These are phyloP conservation scores for Neofusicoccum sp. DNA, from an alignment of 2,329 filamentous ascomycete species.

Conservation along the genomic window DNA sequence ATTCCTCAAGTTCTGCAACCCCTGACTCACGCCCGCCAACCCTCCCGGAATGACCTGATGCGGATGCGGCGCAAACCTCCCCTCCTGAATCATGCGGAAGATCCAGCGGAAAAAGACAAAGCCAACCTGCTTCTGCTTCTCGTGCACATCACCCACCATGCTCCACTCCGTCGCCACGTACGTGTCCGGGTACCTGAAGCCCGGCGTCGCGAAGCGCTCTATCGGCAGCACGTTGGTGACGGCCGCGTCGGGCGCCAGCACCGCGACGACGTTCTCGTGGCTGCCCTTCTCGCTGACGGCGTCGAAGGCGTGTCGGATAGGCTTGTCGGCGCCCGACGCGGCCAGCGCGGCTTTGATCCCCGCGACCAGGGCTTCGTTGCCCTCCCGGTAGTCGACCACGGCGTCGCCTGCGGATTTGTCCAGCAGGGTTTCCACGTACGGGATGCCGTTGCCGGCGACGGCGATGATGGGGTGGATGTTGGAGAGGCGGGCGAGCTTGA, in stretches of 20 bases:
- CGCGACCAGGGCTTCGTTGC: constrained; percentile 51
- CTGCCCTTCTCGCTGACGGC: constrained; percentile 56
- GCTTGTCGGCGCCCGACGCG: constrained; percentile 28
- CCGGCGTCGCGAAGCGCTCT: constrained; percentile 15
- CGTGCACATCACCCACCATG: constrained; percentile 34
- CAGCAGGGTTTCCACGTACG: constrained; percentile 38
- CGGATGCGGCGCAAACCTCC: constrained; percentile 52
- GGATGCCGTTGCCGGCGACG: constrained; percentile 40
- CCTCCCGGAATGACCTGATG: constrained; percentile 55
- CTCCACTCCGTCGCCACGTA: constrained; percentile 40
- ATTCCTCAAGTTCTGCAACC: constrained; percentile 54
- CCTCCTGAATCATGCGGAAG: constrained; percentile 47
- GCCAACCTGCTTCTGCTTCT: constrained; percentile 42
- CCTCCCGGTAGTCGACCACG: constrained; percentile 55
- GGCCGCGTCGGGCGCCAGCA: constrained; percentile 34
- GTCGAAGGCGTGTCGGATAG: constrained; percentile 56
- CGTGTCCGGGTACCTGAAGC: constrained; percentile 42
- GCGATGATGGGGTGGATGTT: constrained; percentile 45
- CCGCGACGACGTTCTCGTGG: constrained; percentile 39
- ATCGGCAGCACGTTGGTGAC: constrained; percentile 44
- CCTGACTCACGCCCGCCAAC: constrained; percentile 53
- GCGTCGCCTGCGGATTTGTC: constrained; percentile 41
- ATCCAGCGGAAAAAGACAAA: constrained; percentile 47
- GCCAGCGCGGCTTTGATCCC: constrained; percentile 46
- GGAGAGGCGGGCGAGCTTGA: constrained; percentile 39